phyloP scores from a whole-genome alignment of 2,329 filamentous ascomycete genomes.

The Penicillium brasilianum region DNA sequence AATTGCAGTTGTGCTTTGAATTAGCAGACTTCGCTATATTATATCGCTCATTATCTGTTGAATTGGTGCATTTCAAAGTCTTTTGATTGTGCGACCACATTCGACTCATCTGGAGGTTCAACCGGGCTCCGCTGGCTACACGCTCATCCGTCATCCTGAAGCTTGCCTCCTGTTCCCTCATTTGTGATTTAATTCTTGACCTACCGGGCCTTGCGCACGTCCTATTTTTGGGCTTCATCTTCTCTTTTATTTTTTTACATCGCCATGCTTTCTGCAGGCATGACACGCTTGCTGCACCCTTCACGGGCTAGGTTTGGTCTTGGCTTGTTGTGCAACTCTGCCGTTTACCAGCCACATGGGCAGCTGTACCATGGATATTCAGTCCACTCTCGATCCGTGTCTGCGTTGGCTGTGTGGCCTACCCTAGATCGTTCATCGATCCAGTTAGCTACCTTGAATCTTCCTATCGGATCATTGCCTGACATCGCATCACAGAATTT shows the following conservation, averaged over 20 bases:
- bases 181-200: not conserved
- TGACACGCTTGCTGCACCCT: slow-evolving; percentile 14
- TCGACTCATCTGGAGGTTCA: not conserved
- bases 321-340: slow-evolving; percentile 4
- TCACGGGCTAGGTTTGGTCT: slow-evolving; percentile 14
- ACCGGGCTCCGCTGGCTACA: not conserved
- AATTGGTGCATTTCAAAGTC: not conserved
- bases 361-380: slow-evolving; percentile 7
- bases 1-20: not conserved
- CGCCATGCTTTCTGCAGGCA: slow-evolving; percentile 24
- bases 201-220: not conserved
- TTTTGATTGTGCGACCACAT: too few relatives aligned
- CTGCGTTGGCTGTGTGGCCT: slow-evolving; percentile 12
- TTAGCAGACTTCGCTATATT: not conserved
- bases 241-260: slow-evolving; percentile 11
- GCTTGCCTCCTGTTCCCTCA: slow-evolving; percentile 2
- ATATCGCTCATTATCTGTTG: not conserved
- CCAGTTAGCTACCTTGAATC: slow-evolving; percentile 14
- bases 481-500: slow-evolving; percentile 13
- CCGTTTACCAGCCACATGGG: slow-evolving; percentile 11
- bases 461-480: not conserved
- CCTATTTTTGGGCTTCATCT: not conserved
- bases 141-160: not conserved
- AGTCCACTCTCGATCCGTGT: slow-evolving; percentile 16
- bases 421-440: slow-evolving; percentile 10